These are phyloP conservation scores for Ananas comosus DNA, from an alignment of 176 grass and related monocot species.

Conservation along the genomic window DNA sequence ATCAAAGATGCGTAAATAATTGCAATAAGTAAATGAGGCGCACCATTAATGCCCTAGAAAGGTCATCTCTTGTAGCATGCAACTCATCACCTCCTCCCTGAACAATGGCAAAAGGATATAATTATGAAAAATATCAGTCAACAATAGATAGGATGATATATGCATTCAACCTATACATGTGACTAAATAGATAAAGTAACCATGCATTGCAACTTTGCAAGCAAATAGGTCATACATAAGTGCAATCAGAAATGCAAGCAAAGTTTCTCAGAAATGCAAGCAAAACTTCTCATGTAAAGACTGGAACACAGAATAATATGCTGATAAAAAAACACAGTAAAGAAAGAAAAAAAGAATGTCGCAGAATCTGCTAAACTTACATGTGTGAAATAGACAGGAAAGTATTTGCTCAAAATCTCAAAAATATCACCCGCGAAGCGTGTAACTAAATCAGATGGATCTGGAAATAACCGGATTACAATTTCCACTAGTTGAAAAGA, in stretches of 20 bases:
- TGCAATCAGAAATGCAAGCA: no score
- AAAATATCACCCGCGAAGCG: conserved; percentile 59
- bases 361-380: conserved; percentile 39
- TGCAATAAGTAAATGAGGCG: conserved; percentile 18
- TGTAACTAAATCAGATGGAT: conserved; percentile 41
- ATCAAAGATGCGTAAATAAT: no score
- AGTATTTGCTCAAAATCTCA: conserved; percentile 87
- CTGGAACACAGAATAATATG: no score
- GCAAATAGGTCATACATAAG: no score
- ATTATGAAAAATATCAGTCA: background rate
- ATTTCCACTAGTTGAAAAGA: conserved; percentile 59
- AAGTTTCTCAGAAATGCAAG: no score
- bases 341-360: background rate
- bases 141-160: background rate
- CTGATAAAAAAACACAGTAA: background rate
- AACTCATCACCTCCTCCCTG: conserved; percentile 52
- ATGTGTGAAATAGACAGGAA: conserved; percentile 90
- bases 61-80: conserved; percentile 51
- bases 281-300: no score
- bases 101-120: conserved; percentile 3
- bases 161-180: background rate
- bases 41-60: conserved; percentile 88
- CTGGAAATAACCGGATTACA: conserved; percentile 51
- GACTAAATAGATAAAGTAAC: background rate
- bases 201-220: background rate